Evolutionary conservation across 768 basidiomycete genomes (phyloP), one percentile per base, ranked within the genome.

Genomic region (Sutorius australiensis): DNA sequence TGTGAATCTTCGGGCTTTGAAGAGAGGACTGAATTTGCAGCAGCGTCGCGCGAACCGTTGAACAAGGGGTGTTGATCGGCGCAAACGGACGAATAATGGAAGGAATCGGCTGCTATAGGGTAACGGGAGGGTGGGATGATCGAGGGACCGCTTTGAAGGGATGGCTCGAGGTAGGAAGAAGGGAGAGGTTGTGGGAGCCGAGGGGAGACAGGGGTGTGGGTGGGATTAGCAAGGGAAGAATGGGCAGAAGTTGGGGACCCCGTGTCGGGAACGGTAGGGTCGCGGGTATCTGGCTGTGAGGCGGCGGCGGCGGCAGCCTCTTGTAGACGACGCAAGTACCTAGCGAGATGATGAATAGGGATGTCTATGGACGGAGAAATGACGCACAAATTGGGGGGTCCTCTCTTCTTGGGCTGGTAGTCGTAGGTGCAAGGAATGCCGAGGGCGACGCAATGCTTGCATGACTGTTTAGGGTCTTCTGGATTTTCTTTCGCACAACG

Each of bases 361-460:
- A 21, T 1, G 24, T 4, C 19, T 3, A 28, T 36, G 39, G 30
- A 32, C 33, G 17, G 21, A 27, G 41, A 50, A 50, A 39, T 9
- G 28, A 65, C 84, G 70, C 70, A 95, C 89, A 93, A 76, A 69
- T 95, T 95, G 2, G 92, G 93, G 3, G 93, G 93, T 0, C 93
- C 93, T 51, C 93, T 77, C 71, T 95, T 95, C 77, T 93, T 93
- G 17, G 93, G 93, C 66, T 90, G 88, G 67, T 95, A 95, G 65
- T 92, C 88, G 61, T 94, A 95, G 1, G 89, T 92, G 68, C 93
- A 94, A 6, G 84, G 80, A 45, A 93, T 87, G 17, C 83, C 86
- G 46, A 94, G 81, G 0, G 86, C 79, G 60, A 87, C 76, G 67
- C 91, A 94, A 65, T 93, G 91, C 66, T 89, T 92, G 86, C 91